phyloP scores from a whole-genome alignment of 768 basidiomycete genomes.

The Sistotremastrum suecicum region DNA sequence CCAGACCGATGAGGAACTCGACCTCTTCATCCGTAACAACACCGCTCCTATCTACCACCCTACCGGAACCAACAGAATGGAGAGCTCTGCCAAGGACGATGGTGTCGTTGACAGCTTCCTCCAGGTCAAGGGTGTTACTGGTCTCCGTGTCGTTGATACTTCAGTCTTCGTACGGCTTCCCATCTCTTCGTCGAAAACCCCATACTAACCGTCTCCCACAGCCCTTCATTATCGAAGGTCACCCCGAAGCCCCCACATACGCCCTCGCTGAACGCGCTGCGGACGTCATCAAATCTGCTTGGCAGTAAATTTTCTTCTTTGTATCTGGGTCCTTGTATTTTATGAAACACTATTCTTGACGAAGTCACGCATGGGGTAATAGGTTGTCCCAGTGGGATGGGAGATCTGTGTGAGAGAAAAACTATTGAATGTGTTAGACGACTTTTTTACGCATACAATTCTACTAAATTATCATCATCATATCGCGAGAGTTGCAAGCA shows the following conservation, averaged over 20 bases:
- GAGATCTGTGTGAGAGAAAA: too few species aligned
- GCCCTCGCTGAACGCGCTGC: constrained; percentile 8
- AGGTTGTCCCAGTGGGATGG: too few species aligned
- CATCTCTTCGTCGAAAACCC: background rate
- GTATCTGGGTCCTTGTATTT: too few species aligned
- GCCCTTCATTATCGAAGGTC: constrained; percentile 6
- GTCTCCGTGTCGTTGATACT: constrained; percentile 22
- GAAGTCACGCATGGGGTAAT: too few species aligned
- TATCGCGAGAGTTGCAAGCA: too few species aligned
- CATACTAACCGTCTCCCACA: background rate
- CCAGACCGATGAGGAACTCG: constrained; percentile 3
- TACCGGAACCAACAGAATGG: constrained; percentile 22
- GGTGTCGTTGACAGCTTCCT: constrained; percentile 27
- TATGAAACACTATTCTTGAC: too few species aligned
- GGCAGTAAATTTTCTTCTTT: too few species aligned
- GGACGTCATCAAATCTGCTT: constrained; percentile 4
- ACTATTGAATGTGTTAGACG: too few species aligned
- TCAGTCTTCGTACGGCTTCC: constrained; percentile 7
- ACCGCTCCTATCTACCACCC: constrained; percentile 2
- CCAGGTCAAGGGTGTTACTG: constrained; percentile 24
- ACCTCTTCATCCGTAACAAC: background rate
- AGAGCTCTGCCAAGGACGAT: constrained; percentile 13
- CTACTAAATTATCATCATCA: too few species aligned
- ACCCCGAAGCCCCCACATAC: constrained; percentile 5
- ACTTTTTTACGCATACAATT: too few species aligned